Evolutionary conservation across 805 yeast species (phyloP), one percentile per base, ranked within the genome.

Genomic region (Brettanomyces custersianus): DNA sequence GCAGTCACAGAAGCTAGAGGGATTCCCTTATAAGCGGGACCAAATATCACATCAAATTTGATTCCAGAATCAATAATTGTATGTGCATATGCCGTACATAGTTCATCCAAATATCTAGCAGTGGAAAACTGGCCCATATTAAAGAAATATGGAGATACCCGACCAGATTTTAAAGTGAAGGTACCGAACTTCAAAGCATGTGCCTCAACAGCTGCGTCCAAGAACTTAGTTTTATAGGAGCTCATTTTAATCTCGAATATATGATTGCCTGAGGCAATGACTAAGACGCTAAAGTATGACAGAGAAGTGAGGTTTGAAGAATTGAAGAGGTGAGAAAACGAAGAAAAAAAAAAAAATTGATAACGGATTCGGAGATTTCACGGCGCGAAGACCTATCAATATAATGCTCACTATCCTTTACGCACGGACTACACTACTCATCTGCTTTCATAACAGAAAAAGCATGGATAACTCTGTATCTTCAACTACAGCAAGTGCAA

Each of bases 11-110:
- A 95, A 36, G 95, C 94, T 39, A 90, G 70, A 17, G 98, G 94
- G 49, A 90, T 90, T 15, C 98, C 98, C 64, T 92, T 92, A 63
- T 90, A 90, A 20, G 98, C 98, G 9, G 98, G 98, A 6, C 98
- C 98, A 54, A 90, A 90, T 37, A 90, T 65, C 29, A 92, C 77
- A 52, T 90, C 97, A 49, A 90, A 88, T 55, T 87, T 80, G 34
- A 90, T 53, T 5, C 81, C 90, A 1, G 90, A 72, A 33, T 72
- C 77, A 47, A 88, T 77, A 46, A 90, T 90, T 20, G 95, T 82
- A 40, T 74, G 70, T 21, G 98, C 97, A 54, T 88, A 92, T 5
- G 95, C 81, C 5, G 80, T 72, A 16, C 95, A 96, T 48, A 90
- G 66, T 28, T 77, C 74, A n/a, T 85, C 74, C 41, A 90, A 67